Conservation (phyloP, 345 rosid species). For the Populus nigra region DNA sequence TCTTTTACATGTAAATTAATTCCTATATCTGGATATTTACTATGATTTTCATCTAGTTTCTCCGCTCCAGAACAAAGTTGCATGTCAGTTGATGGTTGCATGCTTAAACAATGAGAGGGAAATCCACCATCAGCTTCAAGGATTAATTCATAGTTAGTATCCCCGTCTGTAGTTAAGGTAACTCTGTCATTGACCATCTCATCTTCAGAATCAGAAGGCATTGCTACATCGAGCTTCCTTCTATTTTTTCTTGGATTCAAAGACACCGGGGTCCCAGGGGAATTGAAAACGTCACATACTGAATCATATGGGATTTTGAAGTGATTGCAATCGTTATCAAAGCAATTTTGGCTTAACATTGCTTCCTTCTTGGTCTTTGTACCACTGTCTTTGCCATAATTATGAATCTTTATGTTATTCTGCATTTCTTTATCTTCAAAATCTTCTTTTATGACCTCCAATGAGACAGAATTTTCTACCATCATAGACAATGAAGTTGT, state of each 20-base stretch:
- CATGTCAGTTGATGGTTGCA: slow-evolving; percentile 32
- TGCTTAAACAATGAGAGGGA: slow-evolving; percentile 29
- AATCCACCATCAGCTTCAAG: slow-evolving; percentile 26
- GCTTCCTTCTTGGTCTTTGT: slow-evolving; percentile 73
- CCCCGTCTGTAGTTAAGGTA: slow-evolving; percentile 23
- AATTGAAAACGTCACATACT: slow-evolving; percentile 35
- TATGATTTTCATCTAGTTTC: slow-evolving; percentile 30
- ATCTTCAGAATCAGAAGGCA: slow-evolving; percentile 87
- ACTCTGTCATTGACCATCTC: slow-evolving; percentile 34
- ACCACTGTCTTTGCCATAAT: slow-evolving; percentile 28
- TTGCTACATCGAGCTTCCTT: slow-evolving; percentile 49
- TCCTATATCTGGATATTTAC: slow-evolving; percentile 34
- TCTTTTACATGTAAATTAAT: slow-evolving; percentile 29
- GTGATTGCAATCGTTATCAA: slow-evolving; percentile 43
- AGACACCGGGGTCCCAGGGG: slow-evolving; percentile 45
- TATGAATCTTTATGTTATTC: slow-evolving; percentile 31
- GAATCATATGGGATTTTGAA: slow-evolving; percentile 30
- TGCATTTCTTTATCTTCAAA: slow-evolving; percentile 35
- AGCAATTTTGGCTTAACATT: slow-evolving; percentile 62
- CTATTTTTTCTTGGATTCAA: slow-evolving; percentile 35
- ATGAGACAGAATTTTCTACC: slow-evolving; percentile 40
- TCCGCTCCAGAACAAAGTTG: slow-evolving; percentile 29
- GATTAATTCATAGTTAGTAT: slow-evolving; percentile 25
- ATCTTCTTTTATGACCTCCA: slow-evolving; percentile 42
- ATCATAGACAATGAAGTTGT: slow-evolving; percentile 38